A percentile compares a stretch with the other conserved stretches of the same genome.
Evolutionary conservation across 1,284 basidiomycete genomes (phyloP).

Genomic region (Cryptococcus jaspeensis): DNA sequence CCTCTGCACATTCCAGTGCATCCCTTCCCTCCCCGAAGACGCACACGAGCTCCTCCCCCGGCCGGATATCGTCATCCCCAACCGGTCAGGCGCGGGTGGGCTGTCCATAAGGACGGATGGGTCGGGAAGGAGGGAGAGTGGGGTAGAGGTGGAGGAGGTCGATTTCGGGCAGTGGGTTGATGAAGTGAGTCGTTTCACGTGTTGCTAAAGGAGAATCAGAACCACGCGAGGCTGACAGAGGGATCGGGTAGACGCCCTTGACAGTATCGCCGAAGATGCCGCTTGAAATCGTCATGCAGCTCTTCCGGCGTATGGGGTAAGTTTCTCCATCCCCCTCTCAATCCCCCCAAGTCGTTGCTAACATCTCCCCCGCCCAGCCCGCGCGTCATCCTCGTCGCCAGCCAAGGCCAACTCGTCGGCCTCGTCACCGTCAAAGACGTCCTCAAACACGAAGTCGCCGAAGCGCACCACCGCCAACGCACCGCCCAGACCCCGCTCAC

Average conservation of each 20-base stretch:
- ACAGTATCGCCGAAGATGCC: slow-evolving; percentile 90
- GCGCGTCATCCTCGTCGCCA: slow-evolving; percentile 87
- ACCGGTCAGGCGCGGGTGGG: slow-evolving; percentile 8
- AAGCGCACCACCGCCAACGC: slow-evolving; percentile 20
- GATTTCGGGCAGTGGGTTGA: slow-evolving; percentile 90
- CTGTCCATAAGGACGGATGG: slow-evolving; percentile 6
- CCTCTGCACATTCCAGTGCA: slow-evolving; percentile 64
- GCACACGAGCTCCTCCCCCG: slow-evolving; percentile 13
- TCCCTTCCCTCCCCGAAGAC: slow-evolving; percentile 27
- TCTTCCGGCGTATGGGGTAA: slow-evolving; percentile 94
- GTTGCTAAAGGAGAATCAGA: background rate
- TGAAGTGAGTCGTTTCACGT: slow-evolving; percentile 59
- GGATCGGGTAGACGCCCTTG: slow-evolving; percentile 69
- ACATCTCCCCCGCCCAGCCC: slow-evolving; percentile 70
- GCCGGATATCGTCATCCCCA: slow-evolving; percentile 39
- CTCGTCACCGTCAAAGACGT: slow-evolving; percentile 97
- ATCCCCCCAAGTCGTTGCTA: too few species aligned
- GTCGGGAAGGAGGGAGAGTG: slow-evolving; percentile 16
- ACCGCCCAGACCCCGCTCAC: slow-evolving; percentile 5
- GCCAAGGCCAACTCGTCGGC: slow-evolving; percentile 76
- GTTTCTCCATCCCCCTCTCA: slow-evolving; percentile 52
- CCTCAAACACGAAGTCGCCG: slow-evolving; percentile 68
- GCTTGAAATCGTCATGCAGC: slow-evolving; percentile 92
- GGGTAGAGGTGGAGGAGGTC: slow-evolving; percentile 53
- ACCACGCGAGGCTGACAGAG: background rate